These are phyloP conservation scores for Fistulinella staudtii DNA, from an alignment of 1,284 basidiomycete species.

Conservation along the genomic window DNA sequence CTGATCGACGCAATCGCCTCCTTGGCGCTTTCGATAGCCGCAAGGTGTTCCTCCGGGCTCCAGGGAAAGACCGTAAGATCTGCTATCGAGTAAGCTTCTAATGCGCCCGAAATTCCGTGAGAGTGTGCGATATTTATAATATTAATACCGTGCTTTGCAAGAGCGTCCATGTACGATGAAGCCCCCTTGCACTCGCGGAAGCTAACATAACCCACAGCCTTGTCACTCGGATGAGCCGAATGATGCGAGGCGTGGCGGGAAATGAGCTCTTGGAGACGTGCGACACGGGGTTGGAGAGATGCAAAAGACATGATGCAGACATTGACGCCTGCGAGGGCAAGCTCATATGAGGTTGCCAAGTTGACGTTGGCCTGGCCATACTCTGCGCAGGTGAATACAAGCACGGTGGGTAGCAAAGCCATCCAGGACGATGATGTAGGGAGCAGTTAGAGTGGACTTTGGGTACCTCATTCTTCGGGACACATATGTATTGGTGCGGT, in stretches of 20 bases:
- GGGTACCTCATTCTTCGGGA: too few species aligned
- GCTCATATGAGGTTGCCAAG: slow-evolving; percentile 1
- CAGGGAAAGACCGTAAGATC: background rate
- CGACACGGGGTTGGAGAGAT: background rate
- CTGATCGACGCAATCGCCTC: background rate
- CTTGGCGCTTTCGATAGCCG: background rate
- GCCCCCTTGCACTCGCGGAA: background rate
- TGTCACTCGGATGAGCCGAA: background rate
- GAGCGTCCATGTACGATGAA: background rate
- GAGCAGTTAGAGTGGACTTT: background rate
- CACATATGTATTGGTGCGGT: too few species aligned
- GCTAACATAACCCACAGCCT: background rate
- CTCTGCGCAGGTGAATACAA: background rate
- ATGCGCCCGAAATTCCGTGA: background rate
- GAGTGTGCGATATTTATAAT: background rate
- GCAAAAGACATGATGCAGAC: slow-evolving; percentile 1
- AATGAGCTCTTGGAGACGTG: background rate
- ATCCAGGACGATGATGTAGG: background rate
- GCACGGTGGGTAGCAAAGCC: background rate
- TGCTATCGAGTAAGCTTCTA: background rate
- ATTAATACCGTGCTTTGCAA: background rate
- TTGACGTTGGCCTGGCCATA: slow-evolving; percentile 1
- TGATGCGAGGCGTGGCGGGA: background rate
- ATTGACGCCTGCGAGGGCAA: slow-evolving; percentile 3
- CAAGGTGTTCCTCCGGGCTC: background rate